Evolutionary conservation across 2,329 filamentous ascomycete genomes (phyloP).

Genomic region (Nemania sp.): DNA sequence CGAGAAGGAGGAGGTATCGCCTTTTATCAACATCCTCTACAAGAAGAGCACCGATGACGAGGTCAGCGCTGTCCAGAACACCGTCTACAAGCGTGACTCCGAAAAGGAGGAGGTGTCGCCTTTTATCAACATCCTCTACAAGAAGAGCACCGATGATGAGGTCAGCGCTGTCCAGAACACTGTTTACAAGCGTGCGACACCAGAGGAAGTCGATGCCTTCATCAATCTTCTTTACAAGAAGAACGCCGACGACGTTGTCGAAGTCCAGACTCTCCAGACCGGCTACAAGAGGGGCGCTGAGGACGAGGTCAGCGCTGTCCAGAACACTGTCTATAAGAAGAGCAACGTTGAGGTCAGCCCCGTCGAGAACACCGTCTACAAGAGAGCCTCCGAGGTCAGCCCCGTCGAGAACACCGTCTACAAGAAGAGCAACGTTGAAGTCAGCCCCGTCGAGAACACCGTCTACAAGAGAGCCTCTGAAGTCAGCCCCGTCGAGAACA

Average conservation of each 20-base stretch:
- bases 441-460: not conserved
- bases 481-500: not conserved
- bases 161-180: not conserved
- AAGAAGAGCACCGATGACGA: not conserved
- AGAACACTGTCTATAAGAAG: not conserved
- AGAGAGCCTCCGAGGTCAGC: not conserved
- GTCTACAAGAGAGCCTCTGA: not conserved
- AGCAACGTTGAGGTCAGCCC: not conserved
- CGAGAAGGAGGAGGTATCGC: no score
- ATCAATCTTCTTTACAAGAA: slow-evolving; percentile 7
- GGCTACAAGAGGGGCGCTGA: not conserved
- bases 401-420: not conserved
- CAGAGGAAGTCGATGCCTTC: not conserved
- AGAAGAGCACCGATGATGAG: not conserved
- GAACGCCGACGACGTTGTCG: no score
- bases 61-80: not conserved
- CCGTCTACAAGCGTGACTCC: not conserved
- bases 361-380: slow-evolving; percentile 1
- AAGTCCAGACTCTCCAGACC: no score
- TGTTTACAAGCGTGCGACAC: not conserved
- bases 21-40: not conserved
- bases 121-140: not conserved
- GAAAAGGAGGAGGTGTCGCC: not conserved
- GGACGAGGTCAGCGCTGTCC: not conserved
- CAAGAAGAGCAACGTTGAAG: not conserved